A percentile compares a stretch with the other conserved stretches of the same genome.
phyloP scores from a whole-genome alignment of 2,329 filamentous ascomycete species.

The Juglanconis sp. region DNA sequence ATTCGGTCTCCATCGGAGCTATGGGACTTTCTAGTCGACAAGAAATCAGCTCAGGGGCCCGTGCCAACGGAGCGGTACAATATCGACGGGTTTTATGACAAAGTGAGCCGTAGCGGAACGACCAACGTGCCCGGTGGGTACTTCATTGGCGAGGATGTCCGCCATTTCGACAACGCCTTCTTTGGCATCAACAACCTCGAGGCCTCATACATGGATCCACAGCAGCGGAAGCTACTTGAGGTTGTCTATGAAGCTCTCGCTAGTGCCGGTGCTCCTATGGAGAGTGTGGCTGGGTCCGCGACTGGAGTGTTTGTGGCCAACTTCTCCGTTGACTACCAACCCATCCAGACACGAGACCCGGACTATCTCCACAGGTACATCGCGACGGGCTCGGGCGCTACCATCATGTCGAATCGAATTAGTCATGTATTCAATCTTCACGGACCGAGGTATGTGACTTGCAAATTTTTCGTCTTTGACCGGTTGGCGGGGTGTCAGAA shows the following conservation, averaged over 20 bases:
- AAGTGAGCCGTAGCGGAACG: too few relatives aligned
- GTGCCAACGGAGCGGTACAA: too few relatives aligned
- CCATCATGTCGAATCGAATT: neutral
- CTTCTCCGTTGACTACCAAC: neutral
- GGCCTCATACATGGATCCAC: slow-evolving; percentile 28
- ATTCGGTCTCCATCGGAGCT: too few relatives aligned
- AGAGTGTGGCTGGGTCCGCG: neutral
- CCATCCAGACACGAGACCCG: neutral
- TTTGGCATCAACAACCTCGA: slow-evolving; percentile 29
- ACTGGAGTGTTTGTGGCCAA: neutral
- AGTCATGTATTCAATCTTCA: neutral
- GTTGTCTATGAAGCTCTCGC: slow-evolving; percentile 23
- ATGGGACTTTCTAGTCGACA: too few relatives aligned
- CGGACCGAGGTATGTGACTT: neutral
- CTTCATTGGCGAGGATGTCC: slow-evolving; percentile 26
- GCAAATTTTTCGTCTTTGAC: too few relatives aligned
- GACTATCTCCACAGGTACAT: neutral
- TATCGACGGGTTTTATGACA: too few relatives aligned
- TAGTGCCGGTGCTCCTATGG: neutral
- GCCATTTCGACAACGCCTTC: slow-evolving; percentile 27
- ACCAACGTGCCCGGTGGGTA: slow-evolving; percentile 21
- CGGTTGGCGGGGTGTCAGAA: too few relatives aligned
- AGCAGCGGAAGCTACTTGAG: slow-evolving; percentile 32
- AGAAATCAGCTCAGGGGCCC: too few relatives aligned
- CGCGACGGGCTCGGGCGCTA: too few relatives aligned